Evolutionary conservation across 495 filamentous ascomycete genomes (phyloP).

Genomic region (Neurospora terricola): DNA sequence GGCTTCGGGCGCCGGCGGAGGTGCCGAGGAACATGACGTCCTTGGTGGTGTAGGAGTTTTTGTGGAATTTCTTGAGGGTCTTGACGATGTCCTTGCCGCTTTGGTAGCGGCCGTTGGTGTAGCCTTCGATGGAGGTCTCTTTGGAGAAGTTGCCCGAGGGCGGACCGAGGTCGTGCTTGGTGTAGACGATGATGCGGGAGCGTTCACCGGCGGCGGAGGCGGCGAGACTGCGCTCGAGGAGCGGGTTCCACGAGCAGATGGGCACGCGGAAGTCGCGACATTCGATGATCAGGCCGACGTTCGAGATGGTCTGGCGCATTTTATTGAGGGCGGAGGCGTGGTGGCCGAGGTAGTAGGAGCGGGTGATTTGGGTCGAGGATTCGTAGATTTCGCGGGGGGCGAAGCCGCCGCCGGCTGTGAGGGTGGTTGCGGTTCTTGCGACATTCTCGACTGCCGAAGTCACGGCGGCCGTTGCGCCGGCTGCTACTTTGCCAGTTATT

Average conservation of each 20-base stretch:
- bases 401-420: conserved; percentile 40
- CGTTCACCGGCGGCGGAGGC: conserved; percentile 33
- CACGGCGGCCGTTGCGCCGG: background rate
- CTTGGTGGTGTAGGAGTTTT: conserved; percentile 10
- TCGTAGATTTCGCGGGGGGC: conserved; percentile 64
- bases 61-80: conserved; percentile 17
- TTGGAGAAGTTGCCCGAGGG: background rate
- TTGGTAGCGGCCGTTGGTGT: background rate
- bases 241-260: conserved; percentile 77
- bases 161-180: conserved; percentile 69
- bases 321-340: conserved; percentile 72
- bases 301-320: conserved; percentile 75
- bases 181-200: conserved; percentile 78
- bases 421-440: conserved; percentile 10
- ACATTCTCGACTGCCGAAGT: background rate
- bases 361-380: conserved; percentile 52
- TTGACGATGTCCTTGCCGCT: conserved; percentile 2
- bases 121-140: background rate
- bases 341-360: conserved; percentile 96
- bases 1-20: conserved; percentile 22
- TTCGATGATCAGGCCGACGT: conserved; percentile 84
- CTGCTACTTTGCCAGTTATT: conserved; percentile 4
- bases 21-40: conserved; percentile 54
- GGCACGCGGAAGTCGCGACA: conserved; percentile 91
- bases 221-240: conserved; percentile 72